Evolutionary conservation across 768 basidiomycete species (phyloP).

Genomic region (Cantharellus cinnabarinus): DNA sequence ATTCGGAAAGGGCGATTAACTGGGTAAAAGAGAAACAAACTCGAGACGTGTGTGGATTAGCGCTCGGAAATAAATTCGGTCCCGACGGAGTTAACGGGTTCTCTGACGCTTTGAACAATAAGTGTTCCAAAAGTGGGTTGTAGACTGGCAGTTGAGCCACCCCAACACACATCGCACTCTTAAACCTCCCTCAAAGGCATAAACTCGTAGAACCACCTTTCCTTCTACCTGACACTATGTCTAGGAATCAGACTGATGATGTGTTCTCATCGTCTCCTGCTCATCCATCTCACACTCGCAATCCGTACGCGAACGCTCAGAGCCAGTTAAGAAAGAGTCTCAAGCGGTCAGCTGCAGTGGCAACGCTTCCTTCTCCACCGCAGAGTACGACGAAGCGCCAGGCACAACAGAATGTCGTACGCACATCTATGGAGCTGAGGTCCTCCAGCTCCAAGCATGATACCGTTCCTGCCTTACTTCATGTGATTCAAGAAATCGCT

Average conservation of each 20-base stretch:
- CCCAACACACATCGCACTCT: too few relatives aligned
- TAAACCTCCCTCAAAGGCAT: too few relatives aligned
- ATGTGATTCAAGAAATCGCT: conserved; percentile 14
- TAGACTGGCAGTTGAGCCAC: too few relatives aligned
- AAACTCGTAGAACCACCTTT: too few relatives aligned
- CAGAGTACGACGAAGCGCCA: not conserved
- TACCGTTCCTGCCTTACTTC: not conserved
- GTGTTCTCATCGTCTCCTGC: conserved; percentile 9
- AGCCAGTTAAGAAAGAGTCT: not conserved
- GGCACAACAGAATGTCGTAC: not conserved
- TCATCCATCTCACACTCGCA: conserved; percentile 5
- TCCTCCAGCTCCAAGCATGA: not conserved
- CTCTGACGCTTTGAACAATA: too few relatives aligned
- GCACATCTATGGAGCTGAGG: not conserved
- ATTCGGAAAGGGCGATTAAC: conserved; percentile 5
- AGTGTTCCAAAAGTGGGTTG: too few relatives aligned
- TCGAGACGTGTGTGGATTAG: too few relatives aligned
- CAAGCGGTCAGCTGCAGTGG: not conserved
- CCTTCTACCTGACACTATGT: not conserved
- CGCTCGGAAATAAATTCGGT: too few relatives aligned
- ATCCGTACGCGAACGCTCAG: not conserved
- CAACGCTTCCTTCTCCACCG: not conserved
- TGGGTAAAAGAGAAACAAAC: too few relatives aligned
- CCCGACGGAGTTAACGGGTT: too few relatives aligned
- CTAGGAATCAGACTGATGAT: not conserved